Evolutionary conservation across 768 basidiomycete genomes (phyloP), one percentile per base, ranked within the genome.

Genomic region (Russula vinacea): DNA sequence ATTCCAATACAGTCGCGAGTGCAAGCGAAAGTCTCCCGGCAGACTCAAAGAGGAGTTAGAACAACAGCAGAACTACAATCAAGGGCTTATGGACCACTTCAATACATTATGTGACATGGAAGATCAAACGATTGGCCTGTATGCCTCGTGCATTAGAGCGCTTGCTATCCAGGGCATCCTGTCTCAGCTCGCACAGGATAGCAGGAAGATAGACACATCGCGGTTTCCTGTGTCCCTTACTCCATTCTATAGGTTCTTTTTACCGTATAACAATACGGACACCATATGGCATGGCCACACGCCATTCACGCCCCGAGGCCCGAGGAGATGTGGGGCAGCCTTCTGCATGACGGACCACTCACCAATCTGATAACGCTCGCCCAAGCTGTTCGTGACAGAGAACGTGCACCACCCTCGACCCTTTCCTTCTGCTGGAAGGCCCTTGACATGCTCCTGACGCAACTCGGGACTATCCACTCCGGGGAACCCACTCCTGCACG

Each of bases 401-500:
- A 47, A 19, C 8, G 17, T 5, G 49, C 22, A 4, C 42, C 24
- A 7, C 42, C 32, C 5, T 54, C 26, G 4, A 33, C 17, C 19
- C 62, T 64, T 33, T 58, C 62, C 8, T 29, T 64, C 24, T 64
- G 52, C n/a, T 64, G 62, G 62, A 52, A 11, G 16, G 47, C 57
- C 19, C 52, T 64, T 51, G 51, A 64, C 33, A 16, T 58, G 7
- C 62, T 64, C 35, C 19, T 45, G 44, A 64, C 26, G 26, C 35
- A 37, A 16, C 51, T 64, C 24, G 33, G n/a, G 14, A 54, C 58
- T 2, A 8, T 52, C n/a, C 44, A n/a, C 35, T 33, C 37, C 5
- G 42, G 54, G 1, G 51, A 47, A 22, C 45, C 44, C 3, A n/a
- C 35, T 1, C n/a, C 37, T 3, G n/a, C 52, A 33, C 57, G 26